These are phyloP conservation scores for Podila minutissima DNA, from an alignment of 192 early-diverging fungal species.

Conservation along the genomic window DNA sequence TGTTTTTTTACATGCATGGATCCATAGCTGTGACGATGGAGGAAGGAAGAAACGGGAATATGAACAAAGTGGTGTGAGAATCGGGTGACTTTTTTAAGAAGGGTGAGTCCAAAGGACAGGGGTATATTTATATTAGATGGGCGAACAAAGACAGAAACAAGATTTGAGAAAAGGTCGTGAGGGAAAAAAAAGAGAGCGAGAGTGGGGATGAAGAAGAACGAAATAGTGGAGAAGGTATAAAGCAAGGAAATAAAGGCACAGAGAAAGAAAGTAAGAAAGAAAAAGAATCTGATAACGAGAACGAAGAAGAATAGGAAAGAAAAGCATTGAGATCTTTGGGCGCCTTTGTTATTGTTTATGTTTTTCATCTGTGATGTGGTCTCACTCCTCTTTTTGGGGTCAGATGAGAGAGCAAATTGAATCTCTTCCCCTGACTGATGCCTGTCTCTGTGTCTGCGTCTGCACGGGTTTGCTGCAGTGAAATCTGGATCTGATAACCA, in stretches of 20 bases:
- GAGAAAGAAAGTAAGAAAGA: not conserved
- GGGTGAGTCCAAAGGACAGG: not conserved
- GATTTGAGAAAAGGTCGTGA: not conserved
- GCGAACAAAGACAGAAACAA: not conserved
- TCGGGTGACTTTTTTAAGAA: too few relatives aligned
- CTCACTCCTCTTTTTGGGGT: too few relatives aligned
- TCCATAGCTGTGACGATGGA: too few relatives aligned
- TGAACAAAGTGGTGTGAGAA: too few relatives aligned
- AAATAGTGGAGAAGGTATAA: not conserved
- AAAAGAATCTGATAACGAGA: slow-evolving; percentile 9
- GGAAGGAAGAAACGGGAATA: too few relatives aligned
- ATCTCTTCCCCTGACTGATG: too few relatives aligned
- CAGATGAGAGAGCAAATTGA: too few relatives aligned
- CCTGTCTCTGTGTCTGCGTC: too few relatives aligned
- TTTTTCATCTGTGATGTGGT: too few relatives aligned
- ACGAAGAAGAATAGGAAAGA: not conserved
- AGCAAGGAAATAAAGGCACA: slow-evolving; percentile 7
- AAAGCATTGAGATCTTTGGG: too few relatives aligned
- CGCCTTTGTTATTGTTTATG: too few relatives aligned
- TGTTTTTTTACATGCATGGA: too few relatives aligned
- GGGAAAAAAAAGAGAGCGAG: not conserved
- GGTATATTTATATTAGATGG: not conserved
- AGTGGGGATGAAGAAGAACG: not conserved
- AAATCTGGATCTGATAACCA: not conserved
- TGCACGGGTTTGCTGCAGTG: not conserved